Base-by-base conservation (phyloP, 345 rosid genomes). In the Firmiana major region DNA sequence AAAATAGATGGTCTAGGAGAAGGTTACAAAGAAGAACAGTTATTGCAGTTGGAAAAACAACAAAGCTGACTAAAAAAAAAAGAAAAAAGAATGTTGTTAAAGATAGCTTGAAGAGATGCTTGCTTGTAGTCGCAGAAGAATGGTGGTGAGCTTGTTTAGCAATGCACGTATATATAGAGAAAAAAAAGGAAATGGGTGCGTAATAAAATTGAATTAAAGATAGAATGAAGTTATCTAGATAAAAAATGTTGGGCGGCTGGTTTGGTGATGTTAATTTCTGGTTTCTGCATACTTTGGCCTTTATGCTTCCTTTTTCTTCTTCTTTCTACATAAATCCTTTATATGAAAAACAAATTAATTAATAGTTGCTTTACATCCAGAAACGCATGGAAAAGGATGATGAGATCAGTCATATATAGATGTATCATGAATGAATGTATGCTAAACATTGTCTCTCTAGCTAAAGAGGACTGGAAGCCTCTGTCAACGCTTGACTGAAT, bases 161-260 rank as follows among this genome's bases (percentile, higher is more conserved):
- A 13, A 40, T 36, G 76, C 58, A 24, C 45, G 21, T 62, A 75
- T 78, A 72, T 67, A 84, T 81, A 81, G 78, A 16, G 36, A 53
- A 58, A 38, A 75, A 1, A 11, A 65, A 8, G 31, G 17, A 12
- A 11, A 53, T 7, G 71, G 77, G 38, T n/a, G 9, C 60, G 19
- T 4, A 0, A 0, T 10, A 7, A 58, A 45, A 11, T 15, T 1
- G 49, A 75, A 26, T 48, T 21, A 68, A 63, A 73, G 36, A 72
- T 43, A 60, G 75, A 73, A 76, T 79, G 24, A 59, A 59, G 60
- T 6, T 58, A 82, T n/a, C 60, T 10, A 21, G 36, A 54, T 34
- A 22, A 6, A 60, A 38, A 73, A 59, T 11, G 42, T 68, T 55
- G 74, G 81, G 7, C 76, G 75, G 70, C 21, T 45, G 24, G 21